phyloP scores from a whole-genome alignment of 2,329 filamentous ascomycete species.

The Stagonosporopsis chrysanthemi region DNA sequence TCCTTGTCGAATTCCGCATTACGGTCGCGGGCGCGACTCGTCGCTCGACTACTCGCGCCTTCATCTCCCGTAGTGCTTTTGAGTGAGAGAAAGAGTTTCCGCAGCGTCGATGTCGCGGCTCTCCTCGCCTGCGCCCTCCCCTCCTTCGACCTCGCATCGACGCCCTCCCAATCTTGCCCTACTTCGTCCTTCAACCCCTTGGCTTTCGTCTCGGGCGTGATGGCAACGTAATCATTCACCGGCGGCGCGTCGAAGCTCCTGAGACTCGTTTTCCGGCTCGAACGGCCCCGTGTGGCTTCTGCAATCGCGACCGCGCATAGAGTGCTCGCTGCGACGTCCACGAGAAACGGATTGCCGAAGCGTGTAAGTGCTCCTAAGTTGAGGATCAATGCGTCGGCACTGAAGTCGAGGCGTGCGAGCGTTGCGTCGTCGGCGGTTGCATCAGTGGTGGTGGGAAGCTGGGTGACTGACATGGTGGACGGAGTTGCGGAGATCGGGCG shows the following conservation, averaged over 20 bases:
- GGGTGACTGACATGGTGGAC: slow-evolving; percentile 43
- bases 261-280: slow-evolving; percentile 24
- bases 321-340: slow-evolving; percentile 54
- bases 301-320: slow-evolving; percentile 56
- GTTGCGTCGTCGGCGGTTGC: slow-evolving; percentile 48
- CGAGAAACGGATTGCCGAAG: slow-evolving; percentile 55
- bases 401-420: slow-evolving; percentile 56
- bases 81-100: slow-evolving; percentile 34
- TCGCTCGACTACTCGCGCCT: slow-evolving; percentile 8
- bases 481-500: slow-evolving; percentile 43
- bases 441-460: slow-evolving; percentile 47
- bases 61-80: slow-evolving; percentile 25
- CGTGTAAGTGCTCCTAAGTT: slow-evolving; percentile 54
- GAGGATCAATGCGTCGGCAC: slow-evolving; percentile 51
- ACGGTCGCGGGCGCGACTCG: neutral
- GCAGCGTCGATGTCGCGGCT: slow-evolving; percentile 24
- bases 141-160: slow-evolving; percentile 7
- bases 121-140: slow-evolving; percentile 38
- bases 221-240: slow-evolving; percentile 31
- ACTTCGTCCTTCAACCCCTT: slow-evolving; percentile 43
- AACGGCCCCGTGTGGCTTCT: slow-evolving; percentile 50
- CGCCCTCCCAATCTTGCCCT: slow-evolving; percentile 43
- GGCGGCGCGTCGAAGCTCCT: slow-evolving; percentile 44
- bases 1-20: slow-evolving; percentile 45
- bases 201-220: slow-evolving; percentile 36